phyloP scores from a whole-genome alignment of 768 basidiomycete species.

The Boletus huronensis region DNA sequence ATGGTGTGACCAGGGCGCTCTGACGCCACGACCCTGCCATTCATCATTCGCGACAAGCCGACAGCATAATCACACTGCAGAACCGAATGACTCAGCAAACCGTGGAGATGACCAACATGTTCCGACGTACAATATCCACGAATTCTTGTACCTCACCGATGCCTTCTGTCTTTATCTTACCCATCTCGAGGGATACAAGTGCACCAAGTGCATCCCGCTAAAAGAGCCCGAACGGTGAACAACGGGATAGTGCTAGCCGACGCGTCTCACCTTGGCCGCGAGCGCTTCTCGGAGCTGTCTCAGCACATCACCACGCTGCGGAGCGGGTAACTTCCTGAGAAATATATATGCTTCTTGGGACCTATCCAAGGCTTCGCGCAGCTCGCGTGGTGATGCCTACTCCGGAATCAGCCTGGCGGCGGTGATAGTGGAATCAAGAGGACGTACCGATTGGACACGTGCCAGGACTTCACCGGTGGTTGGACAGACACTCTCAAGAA shows the following conservation, averaged over 20 bases:
- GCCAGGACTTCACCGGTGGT: conserved; percentile 85
- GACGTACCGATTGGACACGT: conserved; percentile 61
- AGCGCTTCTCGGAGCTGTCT: conserved; percentile 85
- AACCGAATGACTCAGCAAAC: conserved; percentile 8
- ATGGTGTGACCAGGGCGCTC: conserved; percentile 91
- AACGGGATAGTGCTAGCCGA: not conserved
- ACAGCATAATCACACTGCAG: conserved; percentile 89
- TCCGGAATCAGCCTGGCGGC: conserved; percentile 11
- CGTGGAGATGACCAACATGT: not conserved
- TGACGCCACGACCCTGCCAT: conserved; percentile 81
- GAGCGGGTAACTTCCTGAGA: conserved; percentile 80
- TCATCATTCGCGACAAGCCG: conserved; percentile 92
- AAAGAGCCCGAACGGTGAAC: conserved; percentile 10
- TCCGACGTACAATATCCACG: conserved; percentile 76
- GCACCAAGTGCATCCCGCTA: conserved; percentile 79
- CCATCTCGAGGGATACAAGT: conserved; percentile 85
- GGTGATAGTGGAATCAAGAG: not conserved
- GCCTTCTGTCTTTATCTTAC: conserved; percentile 88
- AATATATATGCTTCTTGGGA: conserved; percentile 68
- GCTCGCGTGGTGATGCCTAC: conserved; percentile 69
- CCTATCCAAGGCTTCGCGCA: conserved; percentile 62
- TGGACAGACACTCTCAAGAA: conserved; percentile 72
- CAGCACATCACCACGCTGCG: conserved; percentile 82
- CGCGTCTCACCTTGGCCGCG: conserved; percentile 57
- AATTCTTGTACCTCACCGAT: conserved; percentile 94